phyloP scores from a whole-genome alignment of 352 stramenopile genomes.

The Pseudoperonospora humuli region DNA sequence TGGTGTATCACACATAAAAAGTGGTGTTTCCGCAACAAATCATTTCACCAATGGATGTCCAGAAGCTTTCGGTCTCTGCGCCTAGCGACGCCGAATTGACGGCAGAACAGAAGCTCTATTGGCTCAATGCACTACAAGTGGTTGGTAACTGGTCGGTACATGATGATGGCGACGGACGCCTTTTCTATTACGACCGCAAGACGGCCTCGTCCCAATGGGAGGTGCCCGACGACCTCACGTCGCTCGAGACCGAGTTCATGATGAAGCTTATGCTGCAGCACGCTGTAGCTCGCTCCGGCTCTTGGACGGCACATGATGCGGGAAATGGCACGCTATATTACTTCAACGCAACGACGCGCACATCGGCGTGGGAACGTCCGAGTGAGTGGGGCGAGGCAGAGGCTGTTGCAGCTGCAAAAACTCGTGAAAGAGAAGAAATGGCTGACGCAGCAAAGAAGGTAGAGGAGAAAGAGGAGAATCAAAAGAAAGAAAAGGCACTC shows the following conservation, averaged over 20 bases:
- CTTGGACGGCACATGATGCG: conserved; percentile 66
- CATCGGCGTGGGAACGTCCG: conserved; percentile 65
- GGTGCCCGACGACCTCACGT: conserved; percentile 35
- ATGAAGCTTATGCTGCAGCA: conserved; percentile 81
- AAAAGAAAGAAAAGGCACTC: background rate
- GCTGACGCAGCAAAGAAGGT: background rate
- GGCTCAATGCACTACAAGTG: conserved; percentile 48
- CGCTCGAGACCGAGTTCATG: conserved; percentile 65
- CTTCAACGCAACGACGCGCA: conserved; percentile 62
- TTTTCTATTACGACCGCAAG: conserved; percentile 72
- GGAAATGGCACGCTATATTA: conserved; percentile 74
- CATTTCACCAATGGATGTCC: conserved; percentile 1
- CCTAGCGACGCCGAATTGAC: conserved; percentile 14
- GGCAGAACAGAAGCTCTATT: conserved; percentile 29
- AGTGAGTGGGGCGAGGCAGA: conserved; percentile 40
- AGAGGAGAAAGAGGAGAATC: conserved; percentile 1
- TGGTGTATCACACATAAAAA: background rate
- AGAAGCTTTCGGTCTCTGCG: conserved; percentile 1
- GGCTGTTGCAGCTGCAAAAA: conserved; percentile 9
- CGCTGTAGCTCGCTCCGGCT: conserved; percentile 48
- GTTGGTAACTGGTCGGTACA: conserved; percentile 62
- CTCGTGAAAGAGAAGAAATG: conserved; percentile 9
- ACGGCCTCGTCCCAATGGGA: conserved; percentile 50
- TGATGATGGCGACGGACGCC: conserved; percentile 54
- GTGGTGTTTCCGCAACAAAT: too few relatives aligned